Conservation (phyloP, 768 basidiomycete species). For the Termitomyces sp. region DNA sequence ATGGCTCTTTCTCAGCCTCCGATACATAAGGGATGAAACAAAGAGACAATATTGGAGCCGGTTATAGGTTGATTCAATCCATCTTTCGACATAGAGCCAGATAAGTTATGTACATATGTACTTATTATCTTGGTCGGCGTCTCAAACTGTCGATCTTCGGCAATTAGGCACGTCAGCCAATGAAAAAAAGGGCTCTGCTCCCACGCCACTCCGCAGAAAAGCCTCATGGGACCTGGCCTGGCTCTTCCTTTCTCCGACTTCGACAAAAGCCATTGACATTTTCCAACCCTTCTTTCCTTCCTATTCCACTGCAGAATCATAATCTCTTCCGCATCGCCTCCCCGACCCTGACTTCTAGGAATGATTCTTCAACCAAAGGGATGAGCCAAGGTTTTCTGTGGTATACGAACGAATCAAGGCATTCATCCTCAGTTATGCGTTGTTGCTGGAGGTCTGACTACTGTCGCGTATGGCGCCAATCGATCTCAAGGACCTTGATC, state of each 20-base stretch:
- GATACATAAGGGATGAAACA: too few species aligned
- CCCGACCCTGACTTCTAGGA: neutral
- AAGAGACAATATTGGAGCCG: too few species aligned
- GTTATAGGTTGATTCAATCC: too few species aligned
- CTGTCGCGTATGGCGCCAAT: neutral
- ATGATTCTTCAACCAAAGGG: neutral
- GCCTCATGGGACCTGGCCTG: constrained; percentile 10
- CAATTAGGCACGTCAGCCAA: constrained; percentile 8
- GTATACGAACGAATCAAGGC: neutral
- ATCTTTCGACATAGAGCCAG: too few species aligned
- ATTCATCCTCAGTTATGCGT: neutral
- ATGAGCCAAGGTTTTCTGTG: neutral
- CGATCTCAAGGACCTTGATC: neutral
- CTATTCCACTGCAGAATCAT: neutral
- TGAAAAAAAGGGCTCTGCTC: constrained; percentile 15
- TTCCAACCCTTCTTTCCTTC: neutral
- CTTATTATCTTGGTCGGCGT: neutral
- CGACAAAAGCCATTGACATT: neutral
- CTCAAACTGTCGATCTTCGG: neutral
- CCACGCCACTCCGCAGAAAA: constrained; percentile 16
- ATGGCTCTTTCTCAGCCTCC: too few species aligned
- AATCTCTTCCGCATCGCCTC: neutral
- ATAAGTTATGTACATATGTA: too few species aligned
- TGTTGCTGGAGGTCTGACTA: neutral
- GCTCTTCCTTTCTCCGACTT: neutral